Evolutionary conservation across 306 rosid genomes (phyloP).

Genomic region (Begonia fuchsioides): DNA sequence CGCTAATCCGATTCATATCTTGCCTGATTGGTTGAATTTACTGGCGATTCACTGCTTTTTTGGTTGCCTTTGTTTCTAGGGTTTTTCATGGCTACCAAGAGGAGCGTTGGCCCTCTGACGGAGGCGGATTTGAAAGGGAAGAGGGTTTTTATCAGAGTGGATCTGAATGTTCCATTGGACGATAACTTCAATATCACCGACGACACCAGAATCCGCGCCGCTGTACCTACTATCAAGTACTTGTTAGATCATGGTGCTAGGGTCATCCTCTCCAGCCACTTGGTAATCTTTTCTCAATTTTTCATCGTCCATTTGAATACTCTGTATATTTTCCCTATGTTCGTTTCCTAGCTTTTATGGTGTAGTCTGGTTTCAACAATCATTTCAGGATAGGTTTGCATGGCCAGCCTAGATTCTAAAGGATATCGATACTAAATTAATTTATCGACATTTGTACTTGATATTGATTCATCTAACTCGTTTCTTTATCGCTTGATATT

Average conservation of each 20-base stretch:
- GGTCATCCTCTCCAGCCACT: conserved; percentile 60
- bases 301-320: not conserved
- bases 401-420: not conserved
- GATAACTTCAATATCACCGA: conserved; percentile 71
- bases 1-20: not conserved
- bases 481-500: too few species aligned
- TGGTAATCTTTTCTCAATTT: conserved; percentile 20
- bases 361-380: not conserved
- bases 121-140: conserved; percentile 87
- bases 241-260: conserved; percentile 52
- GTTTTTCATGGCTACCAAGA: conserved; percentile 66
- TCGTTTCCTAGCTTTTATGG: not conserved
- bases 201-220: conserved; percentile 83
- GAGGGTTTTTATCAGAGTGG: conserved; percentile 78
- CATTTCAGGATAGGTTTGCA: not conserved
- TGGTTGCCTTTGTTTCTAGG: conserved; percentile 9
- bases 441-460: not conserved
- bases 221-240: conserved; percentile 81
- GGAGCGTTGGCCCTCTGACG: conserved; percentile 68
- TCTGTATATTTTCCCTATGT: not conserved
- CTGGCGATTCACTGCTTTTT: conserved; percentile 11
- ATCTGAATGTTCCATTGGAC: conserved; percentile 91
- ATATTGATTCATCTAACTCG: not conserved
- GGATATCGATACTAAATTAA: not conserved
- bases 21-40: not conserved